Evolutionary conservation across 2,329 filamentous ascomycete species (phyloP), one percentile per base, ranked within the genome.

Genomic region (Cladosporium oxysporum): DNA sequence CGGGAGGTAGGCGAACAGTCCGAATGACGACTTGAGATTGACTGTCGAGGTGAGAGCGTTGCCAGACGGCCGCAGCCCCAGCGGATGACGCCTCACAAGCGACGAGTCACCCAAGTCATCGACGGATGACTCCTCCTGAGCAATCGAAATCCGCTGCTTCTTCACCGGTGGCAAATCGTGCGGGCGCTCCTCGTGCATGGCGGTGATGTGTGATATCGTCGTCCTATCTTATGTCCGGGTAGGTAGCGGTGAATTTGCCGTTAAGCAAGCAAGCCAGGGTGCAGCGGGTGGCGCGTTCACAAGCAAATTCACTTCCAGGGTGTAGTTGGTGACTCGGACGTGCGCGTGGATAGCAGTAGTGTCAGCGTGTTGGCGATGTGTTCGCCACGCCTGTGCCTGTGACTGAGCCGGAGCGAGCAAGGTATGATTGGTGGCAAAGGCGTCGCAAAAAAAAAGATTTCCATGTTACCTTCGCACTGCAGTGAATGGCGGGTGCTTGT

Each of bases 61-160:
- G 44, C 94, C 95, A 68, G 90, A 85, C 1, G 95, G 94, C 75
- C 93, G 95, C 69, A 98, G 84, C 35, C 90, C 90, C 57, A 97
- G 82, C 44, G 92, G 92, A 81, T 98, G 94, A 47, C 84, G 83
- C 60, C 90, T 90, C 62, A 96, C 85, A 71, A 81, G 77, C 33
- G 66, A 73, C 71, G 75, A 75, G 70, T 83, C 79, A 75, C 69
- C 66, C 5, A 69, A 44, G 44, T 60, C 68, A 31, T 66, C 65
- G 21, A n/a, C 55, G 4, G 60, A 63, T 29, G 52, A 26, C 55
- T 55, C 60, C 11, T 62, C 44, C 58, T 62, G 61, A 37, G 57
- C 65, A 21, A 73, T 72, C 16, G 69, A 64, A 29, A 68, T 65
- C 60, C 64, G 69, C 41, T 63, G 64, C 50, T 61, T 73, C 64